Evolutionary conservation across 768 basidiomycete genomes (phyloP), one percentile per base, ranked within the genome.

Genomic region (Kwoniella sp.): DNA sequence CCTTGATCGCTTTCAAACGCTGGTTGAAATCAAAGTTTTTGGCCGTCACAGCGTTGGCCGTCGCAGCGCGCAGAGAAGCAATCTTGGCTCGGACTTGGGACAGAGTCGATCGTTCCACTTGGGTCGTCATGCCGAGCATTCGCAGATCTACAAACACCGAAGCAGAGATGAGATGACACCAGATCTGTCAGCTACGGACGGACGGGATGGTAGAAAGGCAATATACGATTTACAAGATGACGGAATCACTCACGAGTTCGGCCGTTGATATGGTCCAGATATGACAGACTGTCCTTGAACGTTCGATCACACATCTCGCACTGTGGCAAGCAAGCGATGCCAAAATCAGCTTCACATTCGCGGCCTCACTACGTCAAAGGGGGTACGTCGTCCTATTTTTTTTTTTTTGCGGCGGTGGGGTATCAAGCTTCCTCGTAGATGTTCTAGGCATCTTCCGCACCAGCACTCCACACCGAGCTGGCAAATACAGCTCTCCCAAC

Each of bases 21-120:
- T 90, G 83, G 74, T 93, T 89, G 82, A 99, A 99, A 82, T 99
- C 95, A 75, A 87, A 99, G n/a, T 88, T 86, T 77, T 96, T 96
- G 0, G 91, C 89, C 28, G 86, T 84, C 0, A 92, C 87, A 8
- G 88, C 88, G 47, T 90, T 88, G 67, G 88, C 89, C 1, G 94
- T 94, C 80, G 88, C 89, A 79, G 91, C 93, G 15, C 95, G 88
- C 30, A 99, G 83, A 38, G 86, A 83, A 0, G 91, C 91, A 81
- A 99, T 98, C 65, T 90, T 88, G 4, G 88, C 88, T 51, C 92
- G 90, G 58, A 99, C 96, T 82, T 99, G 92, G 69, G 88, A 88
- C 20, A 98, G 82, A 0, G 94, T 94, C 1, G 96, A 97, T 20
- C 93, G 87, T 73, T 88, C 89, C 60, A 96, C 84, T 60, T 89